Evolutionary conservation across 495 filamentous ascomycete species (phyloP), one percentile per base, ranked within the genome.

Genomic region (Trichoderma orchidacearum): DNA sequence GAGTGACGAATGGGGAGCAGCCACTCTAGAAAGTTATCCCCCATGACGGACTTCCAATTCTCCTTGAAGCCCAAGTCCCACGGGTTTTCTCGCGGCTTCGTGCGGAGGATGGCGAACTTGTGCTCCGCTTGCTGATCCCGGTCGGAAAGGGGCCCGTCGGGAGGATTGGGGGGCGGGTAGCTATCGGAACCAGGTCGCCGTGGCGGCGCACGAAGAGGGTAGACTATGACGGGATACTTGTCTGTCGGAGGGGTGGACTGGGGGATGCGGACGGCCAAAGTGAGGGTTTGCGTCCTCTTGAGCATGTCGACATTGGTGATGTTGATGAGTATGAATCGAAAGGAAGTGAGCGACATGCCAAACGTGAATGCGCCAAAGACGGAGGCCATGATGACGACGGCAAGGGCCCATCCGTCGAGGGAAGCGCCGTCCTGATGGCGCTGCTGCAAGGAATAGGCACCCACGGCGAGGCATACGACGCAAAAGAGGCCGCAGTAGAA

Each of bases 291-390:
- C 21, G 71, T 76, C 23, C 73, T 75, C 34, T 75, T 80, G 18
- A 95, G 67, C 53, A 84, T 82, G 65, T 96, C 91, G 36, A 96
- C 83, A 11, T 89, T 93, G 1, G 89, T 92, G 36, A 85, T 71
- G 62, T 95, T 95, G 28, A 74, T 55, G 30, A 83, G 63, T 45
- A 83, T 80, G 58, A 90, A 80, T 60, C 88, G 82, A 9, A 85
- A 58, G 1, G 85, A 85, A 32, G 80, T 90, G 17, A 74, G 58
- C 3, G 81, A 76, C 89, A 96, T 95, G 17, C 84, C 80, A 34
- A 75, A 68, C 17, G 83, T 76, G 69, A 96, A 95, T 17, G 92
- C 63, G 18, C 76, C 82, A 62, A 95, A 95, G 53, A 95, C 76
- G 30, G 66, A 77, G 50, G 78, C 71, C 58, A 75, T 52, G 3